A percentile compares a stretch with the other conserved stretches of the same genome.
Conservation (phyloP, 1,139 yeast species). For the Saccharomycopsis hybrid region DNA sequence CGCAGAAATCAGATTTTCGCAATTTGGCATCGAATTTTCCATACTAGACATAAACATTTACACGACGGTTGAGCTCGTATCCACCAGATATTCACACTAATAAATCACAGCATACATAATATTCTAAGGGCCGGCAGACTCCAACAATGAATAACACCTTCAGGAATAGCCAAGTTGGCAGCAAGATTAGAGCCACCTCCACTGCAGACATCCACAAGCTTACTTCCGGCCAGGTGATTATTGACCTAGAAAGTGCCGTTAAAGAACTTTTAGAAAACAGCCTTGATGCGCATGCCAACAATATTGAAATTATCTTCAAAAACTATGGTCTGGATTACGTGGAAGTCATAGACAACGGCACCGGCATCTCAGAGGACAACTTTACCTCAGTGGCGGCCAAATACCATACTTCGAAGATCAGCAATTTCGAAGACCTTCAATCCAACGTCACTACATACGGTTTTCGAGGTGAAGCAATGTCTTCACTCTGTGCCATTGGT, state of each 20-base stretch:
- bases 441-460: slow-evolving; percentile 54
- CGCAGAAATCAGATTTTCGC: no score
- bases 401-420: slow-evolving; percentile 76
- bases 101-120: no score
- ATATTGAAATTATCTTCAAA: slow-evolving; percentile 57
- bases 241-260: slow-evolving; percentile 66
- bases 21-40: no score
- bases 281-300: slow-evolving; percentile 67
- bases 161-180: slow-evolving; percentile 22
- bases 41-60: no score
- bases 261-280: slow-evolving; percentile 87
- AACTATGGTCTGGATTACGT: slow-evolving; percentile 73
- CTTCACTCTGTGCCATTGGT: slow-evolving; percentile 64
- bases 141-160: slow-evolving; percentile 35
- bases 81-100: no score
- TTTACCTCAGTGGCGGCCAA: slow-evolving; percentile 57
- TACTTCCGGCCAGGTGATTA: slow-evolving; percentile 90
- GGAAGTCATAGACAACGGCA: slow-evolving; percentile 72
- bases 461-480: slow-evolving; percentile 81
- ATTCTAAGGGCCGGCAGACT: no score
- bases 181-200: neutral
- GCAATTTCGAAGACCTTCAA: slow-evolving; percentile 46
- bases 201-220: slow-evolving; percentile 51
- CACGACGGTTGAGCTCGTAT: no score
- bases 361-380: slow-evolving; percentile 59